Conservation (phyloP, 306 rosid genomes). For the Ceratonia siliqua region DNA sequence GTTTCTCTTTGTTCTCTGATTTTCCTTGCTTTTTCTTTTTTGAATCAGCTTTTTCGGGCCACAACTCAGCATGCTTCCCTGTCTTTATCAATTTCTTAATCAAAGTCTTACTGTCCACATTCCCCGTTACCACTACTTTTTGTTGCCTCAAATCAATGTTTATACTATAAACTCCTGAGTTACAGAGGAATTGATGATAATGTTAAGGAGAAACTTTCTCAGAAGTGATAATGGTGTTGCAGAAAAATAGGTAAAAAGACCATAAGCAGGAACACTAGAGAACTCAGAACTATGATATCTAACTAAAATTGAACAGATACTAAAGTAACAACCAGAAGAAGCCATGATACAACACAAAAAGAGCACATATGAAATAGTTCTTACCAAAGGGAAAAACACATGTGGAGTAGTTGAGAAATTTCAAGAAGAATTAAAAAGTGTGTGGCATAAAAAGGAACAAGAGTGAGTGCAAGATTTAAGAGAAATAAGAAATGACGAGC, state of each 20-base stretch:
- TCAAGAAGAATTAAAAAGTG: not conserved
- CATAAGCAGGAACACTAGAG: not conserved
- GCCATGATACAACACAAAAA: not conserved
- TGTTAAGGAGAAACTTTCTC: not conserved
- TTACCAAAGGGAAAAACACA: no score
- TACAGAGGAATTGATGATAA: not conserved
- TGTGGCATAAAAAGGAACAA: not conserved
- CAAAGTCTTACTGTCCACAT: constrained; percentile 53
- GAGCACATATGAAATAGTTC: not conserved
- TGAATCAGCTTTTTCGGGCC: constrained; percentile 56
- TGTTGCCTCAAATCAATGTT: constrained; percentile 72
- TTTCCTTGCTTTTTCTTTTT: constrained; percentile 48
- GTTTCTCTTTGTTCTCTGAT: constrained; percentile 44
- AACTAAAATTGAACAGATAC: not conserved
- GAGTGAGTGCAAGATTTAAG: not conserved
- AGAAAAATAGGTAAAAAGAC: not conserved
- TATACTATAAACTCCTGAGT: constrained; percentile 61
- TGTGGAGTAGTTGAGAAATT: not conserved
- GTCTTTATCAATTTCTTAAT: constrained; percentile 52
- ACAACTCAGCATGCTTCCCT: constrained; percentile 73
- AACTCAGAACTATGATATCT: not conserved
- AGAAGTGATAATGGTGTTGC: not conserved
- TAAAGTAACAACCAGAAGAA: not conserved
- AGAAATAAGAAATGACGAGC: not conserved
- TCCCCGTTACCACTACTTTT: constrained; percentile 61